phyloP scores from a whole-genome alignment of 2,329 filamentous ascomycete species.

The Colletotrichum abscissum region DNA sequence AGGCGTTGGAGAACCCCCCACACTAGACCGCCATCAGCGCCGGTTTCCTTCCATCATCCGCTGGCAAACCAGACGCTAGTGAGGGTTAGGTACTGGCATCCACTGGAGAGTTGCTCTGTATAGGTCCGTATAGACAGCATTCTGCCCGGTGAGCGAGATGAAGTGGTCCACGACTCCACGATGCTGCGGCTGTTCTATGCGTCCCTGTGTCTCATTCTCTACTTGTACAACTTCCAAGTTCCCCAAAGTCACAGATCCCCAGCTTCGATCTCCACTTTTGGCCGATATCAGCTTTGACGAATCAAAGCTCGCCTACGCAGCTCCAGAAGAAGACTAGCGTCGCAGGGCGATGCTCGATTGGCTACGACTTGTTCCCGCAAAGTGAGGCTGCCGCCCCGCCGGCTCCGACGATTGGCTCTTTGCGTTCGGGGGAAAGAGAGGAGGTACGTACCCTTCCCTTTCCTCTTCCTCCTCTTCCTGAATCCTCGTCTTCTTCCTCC shows the following conservation, averaged over 20 bases:
- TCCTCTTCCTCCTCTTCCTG: background rate
- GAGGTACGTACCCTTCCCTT: background rate
- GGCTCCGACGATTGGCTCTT: slow-evolving; percentile 22
- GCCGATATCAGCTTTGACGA: background rate
- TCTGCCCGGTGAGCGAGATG: background rate
- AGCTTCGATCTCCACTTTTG: background rate
- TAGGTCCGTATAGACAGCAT: background rate
- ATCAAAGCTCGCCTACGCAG: background rate
- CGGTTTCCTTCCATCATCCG: background rate
- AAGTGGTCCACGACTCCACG: background rate
- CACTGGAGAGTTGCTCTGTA: background rate
- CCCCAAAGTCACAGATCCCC: background rate
- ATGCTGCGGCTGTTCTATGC: background rate
- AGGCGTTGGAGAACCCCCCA: background rate
- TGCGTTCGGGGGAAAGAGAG: background rate
- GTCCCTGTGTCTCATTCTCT: background rate
- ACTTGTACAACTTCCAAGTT: background rate
- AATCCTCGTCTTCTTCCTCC: background rate
- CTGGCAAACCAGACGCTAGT: background rate
- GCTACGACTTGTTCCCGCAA: slow-evolving; percentile 24
- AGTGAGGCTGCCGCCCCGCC: slow-evolving; percentile 36
- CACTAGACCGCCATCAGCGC: background rate
- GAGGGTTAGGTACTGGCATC: background rate
- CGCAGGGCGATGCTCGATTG: slow-evolving; percentile 24
- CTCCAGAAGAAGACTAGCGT: slow-evolving; percentile 5